These are phyloP conservation scores for rapeseed (Brassica napus) DNA, from an alignment of 345 rosid genomes.

Conservation along the genomic window DNA sequence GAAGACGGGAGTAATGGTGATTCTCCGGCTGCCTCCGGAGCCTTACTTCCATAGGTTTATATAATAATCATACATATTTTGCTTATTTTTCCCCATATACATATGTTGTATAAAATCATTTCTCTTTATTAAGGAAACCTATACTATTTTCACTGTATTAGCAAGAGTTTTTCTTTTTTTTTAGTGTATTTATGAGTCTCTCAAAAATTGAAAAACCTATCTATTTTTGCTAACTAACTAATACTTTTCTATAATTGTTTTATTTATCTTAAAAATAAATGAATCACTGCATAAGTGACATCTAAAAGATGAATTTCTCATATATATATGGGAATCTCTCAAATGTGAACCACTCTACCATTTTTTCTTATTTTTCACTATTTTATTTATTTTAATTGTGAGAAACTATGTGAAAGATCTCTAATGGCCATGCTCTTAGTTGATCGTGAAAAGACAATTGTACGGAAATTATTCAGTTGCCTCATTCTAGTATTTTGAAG, in stretches of 20 bases:
- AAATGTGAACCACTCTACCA: neutral
- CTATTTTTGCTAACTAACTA: no score
- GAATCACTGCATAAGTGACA: neutral
- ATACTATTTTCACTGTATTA: neutral
- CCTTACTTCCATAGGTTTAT: constrained; percentile 7
- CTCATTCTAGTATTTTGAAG: neutral
- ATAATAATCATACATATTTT: neutral
- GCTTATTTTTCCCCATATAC: neutral
- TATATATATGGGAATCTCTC: neutral
- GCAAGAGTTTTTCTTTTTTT: neutral
- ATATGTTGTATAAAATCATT: neutral
- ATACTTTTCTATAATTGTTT: neutral
- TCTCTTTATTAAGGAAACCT: neutral
- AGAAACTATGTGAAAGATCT: neutral
- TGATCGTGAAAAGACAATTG: constrained; percentile 11
- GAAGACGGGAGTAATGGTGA: constrained; percentile 15
- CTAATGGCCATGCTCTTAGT: neutral
- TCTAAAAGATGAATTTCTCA: neutral
- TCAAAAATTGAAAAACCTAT: no score
- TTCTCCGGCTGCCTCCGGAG: constrained; percentile 6
- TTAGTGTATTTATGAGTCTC: neutral
- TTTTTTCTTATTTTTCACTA: neutral
- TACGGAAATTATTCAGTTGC: neutral
- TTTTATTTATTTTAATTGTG: neutral
- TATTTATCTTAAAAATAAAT: no score